These are phyloP conservation scores for Sporothrix luriei DNA, from an alignment of 2,329 filamentous ascomycete genomes.

Conservation along the genomic window DNA sequence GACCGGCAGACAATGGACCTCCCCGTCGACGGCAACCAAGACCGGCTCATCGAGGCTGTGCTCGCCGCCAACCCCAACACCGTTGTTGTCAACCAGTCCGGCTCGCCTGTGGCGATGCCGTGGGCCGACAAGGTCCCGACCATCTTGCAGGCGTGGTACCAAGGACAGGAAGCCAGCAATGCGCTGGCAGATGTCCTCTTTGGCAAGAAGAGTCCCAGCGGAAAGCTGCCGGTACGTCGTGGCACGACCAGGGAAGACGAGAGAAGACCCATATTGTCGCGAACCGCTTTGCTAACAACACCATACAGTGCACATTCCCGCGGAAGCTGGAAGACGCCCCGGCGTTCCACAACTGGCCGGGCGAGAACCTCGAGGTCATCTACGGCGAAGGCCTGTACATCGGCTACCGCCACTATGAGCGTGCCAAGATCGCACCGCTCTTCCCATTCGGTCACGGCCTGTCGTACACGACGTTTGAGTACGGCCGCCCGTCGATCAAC, in stretches of 20 bases:
- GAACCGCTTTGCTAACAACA: not conserved
- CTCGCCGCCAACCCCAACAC: constrained; percentile 65
- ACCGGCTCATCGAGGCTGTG: constrained; percentile 65
- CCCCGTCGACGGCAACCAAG: constrained; percentile 59
- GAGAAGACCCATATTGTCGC: no score
- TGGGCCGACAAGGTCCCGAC: constrained; percentile 67
- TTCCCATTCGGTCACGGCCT: constrained; percentile 76
- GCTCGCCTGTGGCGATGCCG: constrained; percentile 69
- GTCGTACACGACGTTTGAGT: constrained; percentile 70
- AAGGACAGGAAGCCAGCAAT: constrained; percentile 70
- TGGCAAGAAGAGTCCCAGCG: constrained; percentile 64
- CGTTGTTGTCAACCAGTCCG: constrained; percentile 69
- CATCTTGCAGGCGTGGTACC: constrained; percentile 72
- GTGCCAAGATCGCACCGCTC: constrained; percentile 58
- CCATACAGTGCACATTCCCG: constrained; percentile 65
- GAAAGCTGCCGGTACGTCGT: constrained; percentile 62
- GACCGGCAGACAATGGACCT: constrained; percentile 65
- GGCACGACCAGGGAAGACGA: not conserved
- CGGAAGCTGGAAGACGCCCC: constrained; percentile 65
- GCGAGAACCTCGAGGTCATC: constrained; percentile 66
- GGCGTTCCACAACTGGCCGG: constrained; percentile 72
- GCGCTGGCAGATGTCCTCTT: constrained; percentile 68
- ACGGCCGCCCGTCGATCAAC: constrained; percentile 50
- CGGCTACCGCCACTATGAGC: constrained; percentile 74
- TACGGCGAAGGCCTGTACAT: constrained; percentile 75